A percentile compares a stretch with the other conserved stretches of the same genome.
Evolutionary conservation across 2,329 filamentous ascomycete genomes (phyloP).

Genomic region (Penicillium brasilianum): DNA sequence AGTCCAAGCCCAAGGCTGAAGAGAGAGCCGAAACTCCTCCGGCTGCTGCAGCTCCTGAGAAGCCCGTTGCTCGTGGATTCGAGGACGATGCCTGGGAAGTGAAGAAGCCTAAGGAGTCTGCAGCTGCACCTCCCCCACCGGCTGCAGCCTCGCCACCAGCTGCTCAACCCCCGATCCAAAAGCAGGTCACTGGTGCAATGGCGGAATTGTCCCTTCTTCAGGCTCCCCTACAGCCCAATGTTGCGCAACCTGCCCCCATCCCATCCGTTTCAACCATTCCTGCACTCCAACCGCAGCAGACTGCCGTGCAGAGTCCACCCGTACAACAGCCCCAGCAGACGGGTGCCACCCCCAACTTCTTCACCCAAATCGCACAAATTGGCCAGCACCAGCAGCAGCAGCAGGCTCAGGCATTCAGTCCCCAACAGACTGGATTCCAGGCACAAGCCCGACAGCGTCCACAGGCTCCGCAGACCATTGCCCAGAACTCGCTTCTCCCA

Average conservation of each 20-base stretch:
- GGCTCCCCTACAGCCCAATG: slow-evolving; percentile 62
- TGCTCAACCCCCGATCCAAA: slow-evolving; percentile 32
- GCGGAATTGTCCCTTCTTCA: slow-evolving; percentile 70
- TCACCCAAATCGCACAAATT: slow-evolving; percentile 52
- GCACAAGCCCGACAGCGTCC: slow-evolving; percentile 68
- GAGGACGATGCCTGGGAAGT: slow-evolving; percentile 98
- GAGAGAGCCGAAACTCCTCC: slow-evolving; percentile 54
- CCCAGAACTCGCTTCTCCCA: slow-evolving; percentile 68
- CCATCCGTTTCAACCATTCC: slow-evolving; percentile 44
- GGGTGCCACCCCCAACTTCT: slow-evolving; percentile 56
- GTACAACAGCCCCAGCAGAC: slow-evolving; percentile 47
- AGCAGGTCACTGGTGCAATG: slow-evolving; percentile 69
- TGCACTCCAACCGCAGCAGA: slow-evolving; percentile 51
- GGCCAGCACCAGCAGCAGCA: slow-evolving; percentile 29
- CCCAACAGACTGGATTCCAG: slow-evolving; percentile 47
- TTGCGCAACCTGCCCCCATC: slow-evolving; percentile 53
- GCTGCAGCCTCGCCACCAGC: slow-evolving; percentile 43
- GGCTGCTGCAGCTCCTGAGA: slow-evolving; percentile 54
- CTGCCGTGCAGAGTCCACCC: slow-evolving; percentile 44
- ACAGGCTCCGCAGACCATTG: slow-evolving; percentile 67
- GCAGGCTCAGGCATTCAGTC: slow-evolving; percentile 32
- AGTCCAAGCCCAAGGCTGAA: slow-evolving; percentile 47
- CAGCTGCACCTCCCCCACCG: slow-evolving; percentile 35
- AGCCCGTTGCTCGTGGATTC: slow-evolving; percentile 67
- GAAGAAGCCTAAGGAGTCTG: slow-evolving; percentile 73